Evolutionary conservation across 139 green algal genomes (phyloP).

Genomic region (Choricystis sp.): DNA sequence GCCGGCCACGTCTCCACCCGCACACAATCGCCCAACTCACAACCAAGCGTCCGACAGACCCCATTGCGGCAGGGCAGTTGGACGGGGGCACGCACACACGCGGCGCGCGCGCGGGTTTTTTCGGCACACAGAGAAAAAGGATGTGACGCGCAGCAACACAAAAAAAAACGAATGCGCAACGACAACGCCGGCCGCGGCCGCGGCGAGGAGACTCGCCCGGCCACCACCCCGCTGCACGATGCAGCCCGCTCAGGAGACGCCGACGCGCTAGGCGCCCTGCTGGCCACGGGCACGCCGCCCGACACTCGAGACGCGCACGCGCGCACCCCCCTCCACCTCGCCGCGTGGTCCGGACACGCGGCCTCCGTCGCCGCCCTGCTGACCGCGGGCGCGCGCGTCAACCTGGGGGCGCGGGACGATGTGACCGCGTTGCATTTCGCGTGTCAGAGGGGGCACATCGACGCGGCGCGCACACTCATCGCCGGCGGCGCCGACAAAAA

Average conservation of each 20-base stretch:
- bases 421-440: conserved; percentile 62
- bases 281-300: conserved; percentile 16
- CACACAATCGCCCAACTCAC: no score
- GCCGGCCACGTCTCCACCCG: no score
- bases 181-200: no score
- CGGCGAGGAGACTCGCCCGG: no score
- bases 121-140: no score
- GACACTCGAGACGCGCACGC: conserved; percentile 28
- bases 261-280: conserved; percentile 6
- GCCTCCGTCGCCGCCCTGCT: conserved; percentile 47
- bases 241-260: conserved; percentile 17
- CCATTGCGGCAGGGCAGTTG: no score
- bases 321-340: conserved; percentile 50
- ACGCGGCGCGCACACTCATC: conserved; percentile 23
- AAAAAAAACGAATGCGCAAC: no score
- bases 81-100: no score
- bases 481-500: conserved; percentile 1
- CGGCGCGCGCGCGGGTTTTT: no score
- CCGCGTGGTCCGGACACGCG: conserved; percentile 54
- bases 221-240: conserved; percentile 15
- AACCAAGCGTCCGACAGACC: no score
- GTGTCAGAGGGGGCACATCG: conserved; percentile 39
- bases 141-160: no score
- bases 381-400: conserved; percentile 17
- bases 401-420: conserved; percentile 36